A percentile compares a stretch with the other conserved stretches of the same genome.
Conservation (phyloP, 108 stramenopile genomes). For the Fistulifera solaris region DNA sequence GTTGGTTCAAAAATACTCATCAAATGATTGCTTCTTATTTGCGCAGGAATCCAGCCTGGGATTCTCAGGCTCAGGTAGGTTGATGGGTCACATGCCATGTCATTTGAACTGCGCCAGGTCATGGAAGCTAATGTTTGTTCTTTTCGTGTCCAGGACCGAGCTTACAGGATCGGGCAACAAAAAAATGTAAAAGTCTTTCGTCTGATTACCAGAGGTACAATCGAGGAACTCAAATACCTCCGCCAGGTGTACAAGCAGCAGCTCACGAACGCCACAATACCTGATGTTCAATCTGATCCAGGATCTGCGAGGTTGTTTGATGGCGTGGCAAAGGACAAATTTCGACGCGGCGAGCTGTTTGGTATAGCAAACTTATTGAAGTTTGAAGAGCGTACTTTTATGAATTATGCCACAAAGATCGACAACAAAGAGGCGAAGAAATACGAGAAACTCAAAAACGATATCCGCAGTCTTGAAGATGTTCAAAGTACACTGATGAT, state of each 20-base stretch:
- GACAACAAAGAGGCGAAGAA: not conserved
- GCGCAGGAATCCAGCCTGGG: conserved; percentile 54
- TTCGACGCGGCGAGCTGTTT: conserved; percentile 78
- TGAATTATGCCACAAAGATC: conserved; percentile 17
- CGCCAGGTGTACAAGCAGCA: conserved; percentile 93
- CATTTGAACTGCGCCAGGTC: not conserved
- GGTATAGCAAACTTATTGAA: conserved; percentile 62
- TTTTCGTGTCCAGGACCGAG: conserved; percentile 39
- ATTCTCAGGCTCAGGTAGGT: conserved; percentile 54
- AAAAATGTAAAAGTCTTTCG: conserved; percentile 75
- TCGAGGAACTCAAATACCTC: conserved; percentile 90
- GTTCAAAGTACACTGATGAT: not conserved
- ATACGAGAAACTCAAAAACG: not conserved
- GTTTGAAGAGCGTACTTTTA: conserved; percentile 53
- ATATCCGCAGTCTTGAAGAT: not conserved
- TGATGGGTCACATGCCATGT: conserved; percentile 24
- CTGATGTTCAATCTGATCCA: conserved; percentile 3
- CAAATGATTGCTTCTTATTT: too few species aligned
- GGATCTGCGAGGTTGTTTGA: conserved; percentile 20
- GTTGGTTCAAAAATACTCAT: too few species aligned
- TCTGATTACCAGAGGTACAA: conserved; percentile 80
- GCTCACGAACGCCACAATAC: conserved; percentile 70
- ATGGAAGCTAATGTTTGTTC: not conserved
- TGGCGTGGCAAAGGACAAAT: conserved; percentile 43
- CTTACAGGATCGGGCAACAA: conserved; percentile 86